Evolutionary conservation across 2,329 filamentous ascomycete species (phyloP).

Genomic region (Colletotrichum sp.): DNA sequence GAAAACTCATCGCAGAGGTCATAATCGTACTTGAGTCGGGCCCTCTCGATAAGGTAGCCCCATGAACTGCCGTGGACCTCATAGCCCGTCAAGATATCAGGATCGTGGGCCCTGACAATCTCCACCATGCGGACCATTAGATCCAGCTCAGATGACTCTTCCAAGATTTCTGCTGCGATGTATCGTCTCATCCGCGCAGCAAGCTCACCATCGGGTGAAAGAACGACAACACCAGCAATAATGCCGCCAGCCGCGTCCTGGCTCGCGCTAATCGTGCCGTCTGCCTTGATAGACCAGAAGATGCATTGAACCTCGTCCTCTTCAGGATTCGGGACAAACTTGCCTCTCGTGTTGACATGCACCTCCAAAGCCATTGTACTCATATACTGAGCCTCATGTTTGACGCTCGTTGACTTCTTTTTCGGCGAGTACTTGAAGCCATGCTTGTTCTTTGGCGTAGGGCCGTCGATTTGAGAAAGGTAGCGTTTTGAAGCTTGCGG

Average conservation of each 20-base stretch:
- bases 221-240: conserved; percentile 73
- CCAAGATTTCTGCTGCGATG: conserved; percentile 67
- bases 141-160: conserved; percentile 82
- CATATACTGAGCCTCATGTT: conserved; percentile 92
- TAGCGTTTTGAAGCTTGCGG: conserved; percentile 33
- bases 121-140: conserved; percentile 85
- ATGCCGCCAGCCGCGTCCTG: conserved; percentile 49
- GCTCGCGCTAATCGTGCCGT: conserved; percentile 63
- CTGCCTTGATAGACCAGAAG: conserved; percentile 88
- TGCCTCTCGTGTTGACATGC: conserved; percentile 85
- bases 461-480: conserved; percentile 86
- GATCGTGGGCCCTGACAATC: conserved; percentile 83
- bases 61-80: conserved; percentile 94
- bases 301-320: conserved; percentile 87
- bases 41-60: conserved; percentile 94
- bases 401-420: conserved; percentile 73
- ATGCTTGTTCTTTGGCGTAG: conserved; percentile 81
- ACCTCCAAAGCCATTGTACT: conserved; percentile 94
- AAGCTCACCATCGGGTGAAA: conserved; percentile 67
- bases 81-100: conserved; percentile 92
- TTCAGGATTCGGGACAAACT: conserved; percentile 85
- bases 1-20: conserved; percentile 92
- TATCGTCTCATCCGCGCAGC: conserved; percentile 67
- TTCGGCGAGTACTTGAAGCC: conserved; percentile 88
- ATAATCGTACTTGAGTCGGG: conserved; percentile 84